These are phyloP conservation scores for Metschnikowia colocasiae DNA, from an alignment of 805 yeast species.

Conservation along the genomic window DNA sequence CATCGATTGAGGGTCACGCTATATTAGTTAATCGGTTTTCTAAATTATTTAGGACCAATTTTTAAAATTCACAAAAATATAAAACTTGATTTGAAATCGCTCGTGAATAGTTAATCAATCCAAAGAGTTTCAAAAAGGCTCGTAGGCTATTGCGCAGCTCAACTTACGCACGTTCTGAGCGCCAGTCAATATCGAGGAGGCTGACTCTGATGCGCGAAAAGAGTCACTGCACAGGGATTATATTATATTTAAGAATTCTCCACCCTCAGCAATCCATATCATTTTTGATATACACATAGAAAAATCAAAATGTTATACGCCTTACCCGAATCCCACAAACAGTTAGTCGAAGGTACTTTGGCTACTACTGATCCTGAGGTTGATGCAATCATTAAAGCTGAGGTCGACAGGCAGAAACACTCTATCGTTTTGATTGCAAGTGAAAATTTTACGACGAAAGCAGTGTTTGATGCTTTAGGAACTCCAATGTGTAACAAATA, in stretches of 20 bases:
- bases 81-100: background rate
- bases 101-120: background rate
- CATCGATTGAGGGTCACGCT: slow-evolving; percentile 72
- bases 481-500: slow-evolving; percentile 98
- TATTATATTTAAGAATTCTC: background rate
- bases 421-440: slow-evolving; percentile 94
- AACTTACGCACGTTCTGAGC: background rate
- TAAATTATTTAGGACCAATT: background rate
- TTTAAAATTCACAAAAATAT: background rate
- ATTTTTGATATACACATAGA: background rate
- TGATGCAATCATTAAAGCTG: slow-evolving; percentile 68
- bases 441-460: slow-evolving; percentile 93
- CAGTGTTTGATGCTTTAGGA: slow-evolving; percentile 95
- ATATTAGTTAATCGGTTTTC: slow-evolving; percentile 18
- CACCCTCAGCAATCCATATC: background rate
- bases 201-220: slow-evolving; percentile 8
- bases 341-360: slow-evolving; percentile 59
- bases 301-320: slow-evolving; percentile 40
- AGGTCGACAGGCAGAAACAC: slow-evolving; percentile 86
- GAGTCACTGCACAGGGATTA: slow-evolving; percentile 13
- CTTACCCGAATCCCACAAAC: slow-evolving; percentile 45
- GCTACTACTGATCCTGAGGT: slow-evolving; percentile 76
- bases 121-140: background rate
- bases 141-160: slow-evolving; percentile 1
- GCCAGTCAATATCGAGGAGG: background rate